phyloP scores from a whole-genome alignment of 768 basidiomycete species.

The Leucocoprinus leucothites region DNA sequence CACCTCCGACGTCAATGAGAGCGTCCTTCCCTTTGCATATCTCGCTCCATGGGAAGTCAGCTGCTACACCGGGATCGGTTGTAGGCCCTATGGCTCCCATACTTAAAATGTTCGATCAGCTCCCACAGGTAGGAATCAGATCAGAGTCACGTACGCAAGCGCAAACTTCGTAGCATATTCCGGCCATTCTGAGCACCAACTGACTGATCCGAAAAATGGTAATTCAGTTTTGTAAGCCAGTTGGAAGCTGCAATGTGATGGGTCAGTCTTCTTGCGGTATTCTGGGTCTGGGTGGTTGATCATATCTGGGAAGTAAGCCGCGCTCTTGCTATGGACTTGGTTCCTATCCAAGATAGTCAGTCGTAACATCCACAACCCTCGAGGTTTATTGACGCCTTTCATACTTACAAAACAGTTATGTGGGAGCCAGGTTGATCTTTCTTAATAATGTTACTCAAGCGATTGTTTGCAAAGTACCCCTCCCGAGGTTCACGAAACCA shows the following conservation, averaged over 20 bases:
- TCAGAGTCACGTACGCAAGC: conserved; percentile 23
- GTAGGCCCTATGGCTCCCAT: conserved; percentile 35
- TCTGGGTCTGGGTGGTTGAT: conserved; percentile 31
- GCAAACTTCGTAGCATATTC: conserved; percentile 33
- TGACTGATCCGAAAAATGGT: conserved; percentile 31
- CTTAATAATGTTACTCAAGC: conserved; percentile 32
- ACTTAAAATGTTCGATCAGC: conserved; percentile 15
- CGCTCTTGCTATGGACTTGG: conserved; percentile 32
- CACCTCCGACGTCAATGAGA: conserved; percentile 39
- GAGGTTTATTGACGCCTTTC: no score
- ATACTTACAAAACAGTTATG: no score
- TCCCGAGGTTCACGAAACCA: conserved; percentile 34
- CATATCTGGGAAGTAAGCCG: conserved; percentile 29
- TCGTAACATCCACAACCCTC: conserved; percentile 33
- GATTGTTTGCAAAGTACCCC: conserved; percentile 35
- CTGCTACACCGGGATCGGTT: conserved; percentile 34
- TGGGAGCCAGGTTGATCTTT: conserved; percentile 31
- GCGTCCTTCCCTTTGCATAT: conserved; percentile 33
- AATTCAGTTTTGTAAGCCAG: conserved; percentile 33
- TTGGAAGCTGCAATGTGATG: conserved; percentile 17
- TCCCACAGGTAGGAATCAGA: neutral
- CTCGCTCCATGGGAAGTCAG: conserved; percentile 36
- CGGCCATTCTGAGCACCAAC: conserved; percentile 34
- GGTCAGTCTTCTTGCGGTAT: conserved; percentile 31
- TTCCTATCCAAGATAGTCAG: conserved; percentile 22